Evolutionary conservation across 192 early-diverging fungal genomes (phyloP).

Genomic region (Coemansia asiatica): DNA sequence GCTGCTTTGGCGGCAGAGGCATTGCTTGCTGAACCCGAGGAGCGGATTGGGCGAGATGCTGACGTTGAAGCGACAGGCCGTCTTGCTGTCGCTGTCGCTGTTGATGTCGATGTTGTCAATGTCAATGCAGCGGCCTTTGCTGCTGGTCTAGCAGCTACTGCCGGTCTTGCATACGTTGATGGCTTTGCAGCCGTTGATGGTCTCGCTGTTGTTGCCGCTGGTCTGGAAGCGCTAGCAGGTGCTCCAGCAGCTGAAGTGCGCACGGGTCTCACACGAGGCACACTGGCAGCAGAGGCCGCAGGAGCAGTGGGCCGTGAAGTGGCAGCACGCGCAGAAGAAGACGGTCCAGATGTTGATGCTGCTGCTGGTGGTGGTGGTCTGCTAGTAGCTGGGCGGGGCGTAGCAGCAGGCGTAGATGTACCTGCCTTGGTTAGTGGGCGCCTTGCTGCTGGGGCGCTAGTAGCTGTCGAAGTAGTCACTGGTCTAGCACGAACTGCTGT

Average conservation of each 20-base stretch:
- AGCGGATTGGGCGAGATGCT: not conserved
- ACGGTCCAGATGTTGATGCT: not conserved
- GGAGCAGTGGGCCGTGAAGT: not conserved
- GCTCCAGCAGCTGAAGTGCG: not conserved
- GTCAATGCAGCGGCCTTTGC: too few relatives aligned
- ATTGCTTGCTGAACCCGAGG: not conserved
- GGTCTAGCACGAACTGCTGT: constrained; percentile 4
- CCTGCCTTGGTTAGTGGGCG: not conserved
- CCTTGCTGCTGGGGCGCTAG: not conserved
- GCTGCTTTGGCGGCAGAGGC: not conserved
- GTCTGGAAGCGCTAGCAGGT: not conserved
- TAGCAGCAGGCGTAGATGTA: not conserved
- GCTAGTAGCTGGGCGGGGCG: not conserved
- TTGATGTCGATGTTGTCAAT: not conserved
- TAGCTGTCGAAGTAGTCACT: not conserved
- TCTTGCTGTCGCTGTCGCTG: not conserved
- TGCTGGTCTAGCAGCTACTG: not conserved
- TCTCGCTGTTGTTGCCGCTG: not conserved
- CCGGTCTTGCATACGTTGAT: not conserved
- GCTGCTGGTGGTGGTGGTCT: not conserved
- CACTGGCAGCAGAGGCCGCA: not conserved
- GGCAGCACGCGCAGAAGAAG: not conserved
- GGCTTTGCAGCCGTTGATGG: not conserved
- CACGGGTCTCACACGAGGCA: not conserved
- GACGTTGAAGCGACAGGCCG: not conserved